phyloP scores from a whole-genome alignment of 768 basidiomycete species.

The Pleurotus tuber-regium region DNA sequence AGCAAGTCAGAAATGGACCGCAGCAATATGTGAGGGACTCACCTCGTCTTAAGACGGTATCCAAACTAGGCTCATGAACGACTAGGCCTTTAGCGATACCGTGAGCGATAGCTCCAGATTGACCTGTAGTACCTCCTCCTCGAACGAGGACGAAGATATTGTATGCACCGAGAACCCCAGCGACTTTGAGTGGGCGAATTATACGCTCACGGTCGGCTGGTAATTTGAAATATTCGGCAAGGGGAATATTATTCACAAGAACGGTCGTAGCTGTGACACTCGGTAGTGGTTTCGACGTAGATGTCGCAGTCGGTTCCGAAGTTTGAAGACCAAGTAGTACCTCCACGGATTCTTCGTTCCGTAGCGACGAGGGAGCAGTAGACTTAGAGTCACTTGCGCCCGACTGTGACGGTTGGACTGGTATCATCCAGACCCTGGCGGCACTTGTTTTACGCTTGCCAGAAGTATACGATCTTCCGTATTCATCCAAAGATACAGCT shows the following conservation, averaged over 20 bases:
- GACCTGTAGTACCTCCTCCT: slow-evolving; percentile 90
- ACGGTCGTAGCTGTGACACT: slow-evolving; percentile 52
- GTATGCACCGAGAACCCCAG: slow-evolving; percentile 82
- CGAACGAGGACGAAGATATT: slow-evolving; percentile 73
- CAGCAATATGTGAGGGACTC: slow-evolving; percentile 19
- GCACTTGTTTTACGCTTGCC: slow-evolving; percentile 89
- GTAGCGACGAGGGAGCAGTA: slow-evolving; percentile 8
- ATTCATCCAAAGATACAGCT: slow-evolving; percentile 60
- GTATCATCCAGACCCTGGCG: slow-evolving; percentile 93
- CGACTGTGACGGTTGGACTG: slow-evolving; percentile 45
- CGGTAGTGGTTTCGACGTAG: slow-evolving; percentile 13
- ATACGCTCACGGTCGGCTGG: slow-evolving; percentile 78
- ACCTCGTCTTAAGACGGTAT: slow-evolving; percentile 73
- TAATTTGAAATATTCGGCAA: slow-evolving; percentile 75
- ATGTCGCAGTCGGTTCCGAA: slow-evolving; percentile 9
- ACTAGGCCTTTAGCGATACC: slow-evolving; percentile 76
- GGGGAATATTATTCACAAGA: slow-evolving; percentile 81
- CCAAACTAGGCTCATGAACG: slow-evolving; percentile 66
- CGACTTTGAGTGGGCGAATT: slow-evolving; percentile 79
- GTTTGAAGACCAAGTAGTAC: slow-evolving; percentile 24
- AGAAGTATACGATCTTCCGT: slow-evolving; percentile 82
- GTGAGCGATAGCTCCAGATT: slow-evolving; percentile 83
- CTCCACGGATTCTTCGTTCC: slow-evolving; percentile 23
- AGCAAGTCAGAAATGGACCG: not conserved
- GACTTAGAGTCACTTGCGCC: slow-evolving; percentile 9